Evolutionary conservation across 495 filamentous ascomycete species (phyloP).

Genomic region (Clohesyomyces aquaticus): DNA sequence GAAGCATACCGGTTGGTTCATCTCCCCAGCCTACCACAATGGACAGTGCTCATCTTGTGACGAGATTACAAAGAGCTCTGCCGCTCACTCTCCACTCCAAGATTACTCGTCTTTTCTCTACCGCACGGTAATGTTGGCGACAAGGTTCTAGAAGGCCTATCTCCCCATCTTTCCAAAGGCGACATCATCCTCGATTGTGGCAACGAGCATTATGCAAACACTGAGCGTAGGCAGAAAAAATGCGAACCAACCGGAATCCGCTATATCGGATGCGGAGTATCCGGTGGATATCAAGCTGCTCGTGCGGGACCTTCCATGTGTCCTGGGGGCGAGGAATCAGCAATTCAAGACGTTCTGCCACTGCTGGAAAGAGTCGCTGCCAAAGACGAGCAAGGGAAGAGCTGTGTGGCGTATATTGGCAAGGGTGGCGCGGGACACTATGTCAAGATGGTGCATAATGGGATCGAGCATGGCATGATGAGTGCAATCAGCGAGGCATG

Average conservation of each 20-base stretch:
- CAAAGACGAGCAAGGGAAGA: slow-evolving; percentile 59
- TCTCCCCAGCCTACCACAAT: not conserved
- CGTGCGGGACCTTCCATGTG: slow-evolving; percentile 67
- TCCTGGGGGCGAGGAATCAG: slow-evolving; percentile 63
- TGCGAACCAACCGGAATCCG: slow-evolving; percentile 58
- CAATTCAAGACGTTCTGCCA: slow-evolving; percentile 64
- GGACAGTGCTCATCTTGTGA: not conserved
- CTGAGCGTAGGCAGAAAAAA: slow-evolving; percentile 64
- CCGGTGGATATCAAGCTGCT: slow-evolving; percentile 71
- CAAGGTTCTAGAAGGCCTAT: slow-evolving; percentile 62
- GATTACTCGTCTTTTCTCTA: slow-evolving; percentile 66
- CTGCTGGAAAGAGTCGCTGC: slow-evolving; percentile 64
- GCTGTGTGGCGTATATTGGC: slow-evolving; percentile 66
- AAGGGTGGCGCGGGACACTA: slow-evolving; percentile 70
- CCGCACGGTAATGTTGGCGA: slow-evolving; percentile 73
- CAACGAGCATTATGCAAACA: slow-evolving; percentile 72
- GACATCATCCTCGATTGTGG: slow-evolving; percentile 75
- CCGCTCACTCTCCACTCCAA: slow-evolving; percentile 39
- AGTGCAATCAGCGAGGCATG: slow-evolving; percentile 65
- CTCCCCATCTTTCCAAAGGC: slow-evolving; percentile 58
- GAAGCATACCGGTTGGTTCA: no score
- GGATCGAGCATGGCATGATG: slow-evolving; percentile 75
- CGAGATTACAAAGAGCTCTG: slow-evolving; percentile 30
- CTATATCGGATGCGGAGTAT: slow-evolving; percentile 72
- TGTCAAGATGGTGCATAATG: slow-evolving; percentile 80